Conservation (phyloP, 768 basidiomycete species). For the Dioszegia hungarica region DNA sequence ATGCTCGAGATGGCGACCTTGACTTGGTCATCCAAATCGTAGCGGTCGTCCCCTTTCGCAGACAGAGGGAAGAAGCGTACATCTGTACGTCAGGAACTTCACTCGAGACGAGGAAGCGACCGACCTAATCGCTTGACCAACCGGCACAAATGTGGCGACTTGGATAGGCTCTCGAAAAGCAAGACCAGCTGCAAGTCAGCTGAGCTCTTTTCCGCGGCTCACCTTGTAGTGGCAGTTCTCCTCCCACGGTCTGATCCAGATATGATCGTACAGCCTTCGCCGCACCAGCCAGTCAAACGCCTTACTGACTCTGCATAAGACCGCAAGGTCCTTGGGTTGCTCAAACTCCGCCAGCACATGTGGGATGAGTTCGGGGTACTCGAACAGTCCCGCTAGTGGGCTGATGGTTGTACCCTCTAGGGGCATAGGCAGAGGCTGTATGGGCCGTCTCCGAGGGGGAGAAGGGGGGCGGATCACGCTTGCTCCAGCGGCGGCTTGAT, state of each 20-base stretch:
- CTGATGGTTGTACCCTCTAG: conserved; percentile 7
- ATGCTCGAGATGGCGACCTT: conserved; percentile 22
- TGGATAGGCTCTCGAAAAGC: conserved; percentile 28
- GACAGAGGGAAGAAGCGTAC: conserved; percentile 38
- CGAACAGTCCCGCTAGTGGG: conserved; percentile 26
- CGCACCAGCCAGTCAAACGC: conserved; percentile 22
- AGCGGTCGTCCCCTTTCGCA: conserved; percentile 22
- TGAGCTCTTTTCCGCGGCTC: neutral
- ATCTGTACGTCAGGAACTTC: conserved; percentile 17
- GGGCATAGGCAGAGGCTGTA: conserved; percentile 29
- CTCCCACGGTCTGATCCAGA: conserved; percentile 43
- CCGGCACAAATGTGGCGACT: conserved; percentile 22
- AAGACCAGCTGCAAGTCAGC: conserved; percentile 28
- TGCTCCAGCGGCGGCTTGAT: conserved; percentile 4
- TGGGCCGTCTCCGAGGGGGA: conserved; percentile 14
- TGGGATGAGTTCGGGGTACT: conserved; percentile 35
- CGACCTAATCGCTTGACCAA: conserved; percentile 32
- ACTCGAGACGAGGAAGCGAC: neutral
- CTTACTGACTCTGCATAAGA: conserved; percentile 22
- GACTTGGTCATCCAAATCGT: conserved; percentile 36
- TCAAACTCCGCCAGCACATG: conserved; percentile 30
- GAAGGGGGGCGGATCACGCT: conserved; percentile 18
- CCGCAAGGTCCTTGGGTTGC: conserved; percentile 31
- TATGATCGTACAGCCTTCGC: conserved; percentile 28
- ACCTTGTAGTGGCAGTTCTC: conserved; percentile 32